These are phyloP conservation scores for Pseudogymnoascus sp. DNA, from an alignment of 2,329 filamentous ascomycete genomes.

Conservation along the genomic window DNA sequence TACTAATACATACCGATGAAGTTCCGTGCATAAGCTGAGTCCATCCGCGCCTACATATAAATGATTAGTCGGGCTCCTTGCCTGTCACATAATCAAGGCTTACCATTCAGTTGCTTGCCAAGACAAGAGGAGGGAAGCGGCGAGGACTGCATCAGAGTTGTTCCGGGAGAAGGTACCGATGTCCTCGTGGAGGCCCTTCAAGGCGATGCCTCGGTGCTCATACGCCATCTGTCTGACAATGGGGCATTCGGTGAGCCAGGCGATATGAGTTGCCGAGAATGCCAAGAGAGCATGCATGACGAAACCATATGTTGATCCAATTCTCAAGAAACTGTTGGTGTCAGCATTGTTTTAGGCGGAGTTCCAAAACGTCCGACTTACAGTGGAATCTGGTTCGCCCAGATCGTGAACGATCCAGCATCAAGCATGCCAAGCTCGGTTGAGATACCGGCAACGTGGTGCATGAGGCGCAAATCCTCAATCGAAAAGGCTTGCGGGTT, in stretches of 20 bases:
- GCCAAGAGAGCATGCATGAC: slow-evolving; percentile 91
- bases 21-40: slow-evolving; percentile 86
- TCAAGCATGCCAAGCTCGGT: slow-evolving; percentile 70
- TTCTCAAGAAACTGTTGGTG: slow-evolving; percentile 61
- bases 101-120: slow-evolving; percentile 97
- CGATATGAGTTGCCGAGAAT: slow-evolving; percentile 89
- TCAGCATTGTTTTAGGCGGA: slow-evolving; percentile 17
- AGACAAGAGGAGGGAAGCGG: slow-evolving; percentile 81
- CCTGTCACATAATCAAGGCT: slow-evolving; percentile 33
- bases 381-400: slow-evolving; percentile 89
- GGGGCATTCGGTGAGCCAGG: slow-evolving; percentile 77
- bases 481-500: slow-evolving; percentile 63
- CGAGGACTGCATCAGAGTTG: slow-evolving; percentile 85
- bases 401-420: slow-evolving; percentile 77
- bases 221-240: slow-evolving; percentile 83
- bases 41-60: slow-evolving; percentile 70
- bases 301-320: slow-evolving; percentile 73
- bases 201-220: slow-evolving; percentile 75
- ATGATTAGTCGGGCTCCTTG: slow-evolving; percentile 30
- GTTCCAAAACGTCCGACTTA: slow-evolving; percentile 43
- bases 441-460: slow-evolving; percentile 81
- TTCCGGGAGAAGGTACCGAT: slow-evolving; percentile 76
- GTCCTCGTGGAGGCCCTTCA: slow-evolving; percentile 81
- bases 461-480: slow-evolving; percentile 78
- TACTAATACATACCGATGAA: slow-evolving; percentile 57